Percentiles rank a stretch among this genome's conserved stretches.
These are phyloP conservation scores for Groenewaldozyma salmanticensis DNA, from an alignment of 805 yeast species.

Conservation along the genomic window DNA sequence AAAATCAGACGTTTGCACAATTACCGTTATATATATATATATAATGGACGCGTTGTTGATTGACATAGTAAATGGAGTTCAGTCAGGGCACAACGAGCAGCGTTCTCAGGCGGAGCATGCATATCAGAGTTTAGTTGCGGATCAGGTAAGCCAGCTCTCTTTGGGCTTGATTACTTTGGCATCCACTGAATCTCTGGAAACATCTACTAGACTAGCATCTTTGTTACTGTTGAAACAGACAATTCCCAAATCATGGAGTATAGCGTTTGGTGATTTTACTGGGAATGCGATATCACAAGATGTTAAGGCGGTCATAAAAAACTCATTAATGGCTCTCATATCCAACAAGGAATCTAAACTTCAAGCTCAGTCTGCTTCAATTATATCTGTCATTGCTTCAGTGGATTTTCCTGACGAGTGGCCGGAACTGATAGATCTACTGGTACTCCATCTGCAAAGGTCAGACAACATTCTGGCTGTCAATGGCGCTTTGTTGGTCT, in stretches of 20 bases:
- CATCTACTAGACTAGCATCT: constrained; percentile 42
- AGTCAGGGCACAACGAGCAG: too few relatives aligned
- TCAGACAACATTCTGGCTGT: constrained; percentile 31
- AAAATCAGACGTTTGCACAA: too few relatives aligned
- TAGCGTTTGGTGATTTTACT: constrained; percentile 64
- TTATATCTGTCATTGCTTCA: constrained; percentile 74
- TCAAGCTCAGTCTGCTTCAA: constrained; percentile 57
- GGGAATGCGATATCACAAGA: constrained; percentile 53
- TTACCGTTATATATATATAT: too few relatives aligned
- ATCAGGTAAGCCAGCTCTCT: too few relatives aligned
- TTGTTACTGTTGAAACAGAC: constrained; percentile 57
- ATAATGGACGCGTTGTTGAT: too few relatives aligned
- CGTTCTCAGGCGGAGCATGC: too few relatives aligned
- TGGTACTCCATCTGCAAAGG: constrained; percentile 29
- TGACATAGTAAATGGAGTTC: too few relatives aligned
- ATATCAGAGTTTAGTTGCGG: too few relatives aligned
- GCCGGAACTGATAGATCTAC: constrained; percentile 49
- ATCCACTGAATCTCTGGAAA: too few relatives aligned
- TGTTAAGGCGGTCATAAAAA: constrained; percentile 43
- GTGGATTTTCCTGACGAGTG: constrained; percentile 94
- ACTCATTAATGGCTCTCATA: constrained; percentile 40
- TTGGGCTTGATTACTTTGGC: too few relatives aligned
- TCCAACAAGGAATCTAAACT: constrained; percentile 46
- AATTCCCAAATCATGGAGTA: constrained; percentile 71
- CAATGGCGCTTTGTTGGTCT: constrained; percentile 21